Evolutionary conservation across 1,284 basidiomycete species (phyloP), one percentile per base, ranked within the genome.

Genomic region (Heterobasidion annosum): DNA sequence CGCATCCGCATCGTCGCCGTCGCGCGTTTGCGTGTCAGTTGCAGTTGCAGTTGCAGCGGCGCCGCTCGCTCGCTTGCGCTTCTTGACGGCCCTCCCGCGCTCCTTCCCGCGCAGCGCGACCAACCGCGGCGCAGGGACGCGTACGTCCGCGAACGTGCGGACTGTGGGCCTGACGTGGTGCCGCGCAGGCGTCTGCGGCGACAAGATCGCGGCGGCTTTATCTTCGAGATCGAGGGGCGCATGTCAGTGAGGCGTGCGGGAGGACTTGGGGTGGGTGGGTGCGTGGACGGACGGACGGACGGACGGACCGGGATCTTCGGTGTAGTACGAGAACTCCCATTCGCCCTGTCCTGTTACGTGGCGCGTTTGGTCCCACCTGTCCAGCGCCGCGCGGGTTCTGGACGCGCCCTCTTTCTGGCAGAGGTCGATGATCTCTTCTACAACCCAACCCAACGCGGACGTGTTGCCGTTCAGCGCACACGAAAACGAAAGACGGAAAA

Each of bases 41-140:
- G 45, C 16, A 2, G 45, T 76, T 5, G 48, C 53, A 15, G 57
- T 49, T 8, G 57, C 48, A 33, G 44, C 48, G 35, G 63, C 67
- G 34, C 56, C 43, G 15, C 49, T 45, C 40, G 18, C 18, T 13
- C 34, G n/a, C 42, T 48, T 52, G 16, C 45, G 25, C 34, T 46
- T 32, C 34, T 57, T 43, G 48, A 3, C 37, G 37, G 12, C n/a
- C 33, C 48, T 25, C 54, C 9, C 9, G 18, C 19, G n/a, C 15
- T 43, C n/a, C 2, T 19, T 15, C 43, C 10, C 46, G 59, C 68
- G 53, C 19, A 47, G 46, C 63, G 58, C 19, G 65, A 46, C 46
- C 70, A 60, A 10, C 60, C 59, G 6, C 25, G 65, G 64, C 2
- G 61, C 51, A 12, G 79, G 78, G 52, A 72, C 59, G 61, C 64